Conservation (phyloP, 2,329 filamentous ascomycete genomes). For the Zymoseptoria crescenta region DNA sequence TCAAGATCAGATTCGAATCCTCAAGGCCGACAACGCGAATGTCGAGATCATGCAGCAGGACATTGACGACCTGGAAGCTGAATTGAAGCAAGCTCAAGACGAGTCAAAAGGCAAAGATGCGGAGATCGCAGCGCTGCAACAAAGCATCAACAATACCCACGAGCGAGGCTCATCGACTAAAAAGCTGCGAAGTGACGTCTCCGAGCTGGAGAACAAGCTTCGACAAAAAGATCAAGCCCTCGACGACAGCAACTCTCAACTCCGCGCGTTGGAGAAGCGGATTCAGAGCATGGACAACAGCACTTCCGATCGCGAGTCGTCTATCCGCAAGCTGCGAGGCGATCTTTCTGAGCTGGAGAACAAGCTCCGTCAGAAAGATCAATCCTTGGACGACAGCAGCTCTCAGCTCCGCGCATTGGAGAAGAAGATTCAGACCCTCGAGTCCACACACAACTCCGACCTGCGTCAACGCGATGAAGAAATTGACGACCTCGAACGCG, state of each 20-base stretch:
- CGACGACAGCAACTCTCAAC: conserved; percentile 28
- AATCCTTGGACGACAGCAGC: conserved; percentile 28
- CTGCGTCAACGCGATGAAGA: conserved; percentile 22
- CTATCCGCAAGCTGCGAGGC: conserved; percentile 43
- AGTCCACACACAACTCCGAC: conserved; percentile 8
- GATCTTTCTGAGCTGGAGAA: conserved; percentile 44
- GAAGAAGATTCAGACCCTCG: conserved; percentile 14
- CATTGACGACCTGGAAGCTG: conserved; percentile 43
- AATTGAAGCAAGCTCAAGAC: conserved; percentile 45
- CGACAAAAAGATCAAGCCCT: conserved; percentile 29
- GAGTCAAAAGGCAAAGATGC: conserved; percentile 25
- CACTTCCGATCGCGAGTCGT: conserved; percentile 7
- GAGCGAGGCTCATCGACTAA: conserved; percentile 32
- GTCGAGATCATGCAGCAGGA: conserved; percentile 54
- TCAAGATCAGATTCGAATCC: conserved; percentile 33
- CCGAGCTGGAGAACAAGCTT: conserved; percentile 28
- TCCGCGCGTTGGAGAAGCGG: conserved; percentile 28
- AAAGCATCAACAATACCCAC: conserved; percentile 24
- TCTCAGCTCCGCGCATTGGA: conserved; percentile 20
- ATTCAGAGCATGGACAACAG: conserved; percentile 19
- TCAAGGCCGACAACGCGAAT: conserved; percentile 33
- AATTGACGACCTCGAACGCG: conserved; percentile 4
- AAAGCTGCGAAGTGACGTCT: conserved; percentile 31
- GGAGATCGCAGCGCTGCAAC: conserved; percentile 26
- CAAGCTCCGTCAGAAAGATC: conserved; percentile 42